Percentiles rank a stretch among this genome's conserved stretches.
Conservation (phyloP, 441 rosid species). For the Adansonia rubrostipa region DNA sequence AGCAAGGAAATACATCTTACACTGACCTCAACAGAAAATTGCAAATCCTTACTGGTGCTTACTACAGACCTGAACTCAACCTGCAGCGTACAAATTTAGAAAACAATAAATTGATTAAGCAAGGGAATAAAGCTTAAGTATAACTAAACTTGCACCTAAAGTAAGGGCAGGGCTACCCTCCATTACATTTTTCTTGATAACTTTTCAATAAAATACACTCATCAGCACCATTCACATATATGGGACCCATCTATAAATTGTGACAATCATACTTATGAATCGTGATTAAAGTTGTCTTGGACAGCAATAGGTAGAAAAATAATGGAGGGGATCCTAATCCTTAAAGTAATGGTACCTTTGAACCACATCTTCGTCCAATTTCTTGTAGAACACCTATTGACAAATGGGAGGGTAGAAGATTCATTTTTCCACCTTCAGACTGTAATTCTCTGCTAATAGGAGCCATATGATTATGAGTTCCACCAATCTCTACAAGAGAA, state of each 20-base stretch:
- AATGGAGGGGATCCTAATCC: neutral
- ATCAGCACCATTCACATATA: neutral
- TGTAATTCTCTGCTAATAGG: conserved; percentile 30
- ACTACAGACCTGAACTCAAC: conserved; percentile 86
- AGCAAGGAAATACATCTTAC: conserved; percentile 14
- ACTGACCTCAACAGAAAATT: conserved; percentile 94
- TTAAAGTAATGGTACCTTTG: conserved; percentile 55
- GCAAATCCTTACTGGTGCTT: conserved; percentile 91
- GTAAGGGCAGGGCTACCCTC: neutral
- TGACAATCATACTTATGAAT: neutral
- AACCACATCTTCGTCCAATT: conserved; percentile 92
- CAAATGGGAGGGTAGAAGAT: conserved; percentile 63
- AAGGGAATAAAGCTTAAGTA: conserved; percentile 24
- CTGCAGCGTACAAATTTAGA: conserved; percentile 44
- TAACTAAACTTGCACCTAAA: conserved; percentile 11
- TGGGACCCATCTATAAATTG: neutral
- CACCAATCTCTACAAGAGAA: conserved; percentile 59
- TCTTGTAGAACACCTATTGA: conserved; percentile 85
- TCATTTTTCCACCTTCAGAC: conserved; percentile 64
- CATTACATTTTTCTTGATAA: neutral
- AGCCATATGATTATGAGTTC: conserved; percentile 53
- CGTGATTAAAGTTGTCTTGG: neutral
- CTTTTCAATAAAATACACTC: neutral
- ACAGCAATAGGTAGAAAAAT: neutral
- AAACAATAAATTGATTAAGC: conserved; percentile 21